These are phyloP conservation scores for Arthrobotrys musiformis DNA, from an alignment of 2,329 filamentous ascomycete genomes.

Conservation along the genomic window DNA sequence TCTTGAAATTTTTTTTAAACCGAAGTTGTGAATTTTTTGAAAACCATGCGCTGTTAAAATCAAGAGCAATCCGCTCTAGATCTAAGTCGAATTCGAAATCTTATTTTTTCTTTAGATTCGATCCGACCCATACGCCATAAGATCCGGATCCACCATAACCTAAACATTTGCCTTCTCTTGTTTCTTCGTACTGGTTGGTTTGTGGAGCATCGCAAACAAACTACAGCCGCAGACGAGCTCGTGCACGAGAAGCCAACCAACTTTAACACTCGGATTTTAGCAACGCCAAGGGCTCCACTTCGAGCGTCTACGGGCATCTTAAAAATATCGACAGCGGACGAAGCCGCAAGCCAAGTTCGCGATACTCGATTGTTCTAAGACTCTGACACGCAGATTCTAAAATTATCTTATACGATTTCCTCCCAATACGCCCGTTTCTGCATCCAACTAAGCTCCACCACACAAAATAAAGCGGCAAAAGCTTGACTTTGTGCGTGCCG, in stretches of 20 bases:
- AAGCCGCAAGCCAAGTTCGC: constrained; percentile 11
- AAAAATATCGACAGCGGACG: constrained; percentile 15
- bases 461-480: constrained; percentile 28
- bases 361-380: constrained; percentile 11
- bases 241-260: not conserved
- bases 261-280: constrained; percentile 2
- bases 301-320: constrained; percentile 26
- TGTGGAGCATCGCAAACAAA: not conserved
- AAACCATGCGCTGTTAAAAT: not conserved
- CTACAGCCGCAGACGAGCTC: constrained; percentile 13
- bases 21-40: not conserved
- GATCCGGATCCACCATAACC: not conserved
- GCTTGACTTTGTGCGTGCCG: constrained; percentile 32
- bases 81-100: not conserved
- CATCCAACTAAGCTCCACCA: constrained; percentile 12
- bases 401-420: constrained; percentile 22
- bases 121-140: too few species aligned
- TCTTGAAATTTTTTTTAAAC: constrained; percentile 14
- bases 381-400: constrained; percentile 22
- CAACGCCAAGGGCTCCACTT: constrained; percentile 19
- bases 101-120: not conserved
- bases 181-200: not conserved
- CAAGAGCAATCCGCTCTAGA: constrained; percentile 4
- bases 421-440: constrained; percentile 8
- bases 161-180: not conserved